These are phyloP conservation scores for Chlorella ohadii DNA, from an alignment of 139 green algal genomes.

Conservation along the genomic window DNA sequence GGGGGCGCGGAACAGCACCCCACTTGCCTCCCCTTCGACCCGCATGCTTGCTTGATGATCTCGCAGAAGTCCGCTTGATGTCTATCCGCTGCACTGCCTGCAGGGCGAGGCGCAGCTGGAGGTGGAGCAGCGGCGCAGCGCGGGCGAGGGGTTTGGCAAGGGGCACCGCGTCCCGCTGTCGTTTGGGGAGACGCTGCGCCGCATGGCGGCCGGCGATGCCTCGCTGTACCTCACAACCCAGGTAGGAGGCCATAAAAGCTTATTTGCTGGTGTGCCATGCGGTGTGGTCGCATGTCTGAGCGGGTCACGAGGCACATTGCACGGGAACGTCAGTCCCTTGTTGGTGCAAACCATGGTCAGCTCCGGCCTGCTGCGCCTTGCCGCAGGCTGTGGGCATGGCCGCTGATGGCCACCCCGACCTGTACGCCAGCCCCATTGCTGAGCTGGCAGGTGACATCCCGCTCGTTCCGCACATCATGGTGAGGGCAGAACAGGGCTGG, in stretches of 20 bases:
- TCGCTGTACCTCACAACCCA: constrained; percentile 83
- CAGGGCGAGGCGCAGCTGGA: constrained; percentile 58
- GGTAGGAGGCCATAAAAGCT: not conserved
- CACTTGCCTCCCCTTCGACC: too few species aligned
- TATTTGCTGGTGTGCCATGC: not conserved
- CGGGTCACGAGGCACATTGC: too few species aligned
- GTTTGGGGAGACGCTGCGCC: constrained; percentile 63
- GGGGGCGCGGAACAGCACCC: too few species aligned
- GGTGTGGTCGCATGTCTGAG: too few species aligned
- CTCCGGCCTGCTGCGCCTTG: not conserved
- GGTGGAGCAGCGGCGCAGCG: constrained; percentile 63
- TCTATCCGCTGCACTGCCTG: too few species aligned
- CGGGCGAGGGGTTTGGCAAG: constrained; percentile 59
- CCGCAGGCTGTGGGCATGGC: constrained; percentile 45
- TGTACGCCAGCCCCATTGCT: constrained; percentile 62
- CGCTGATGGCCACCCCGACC: constrained; percentile 66
- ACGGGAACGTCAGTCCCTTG: too few species aligned
- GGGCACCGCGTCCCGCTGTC: constrained; percentile 62
- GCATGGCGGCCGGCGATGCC: constrained; percentile 54
- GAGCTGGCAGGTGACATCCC: constrained; percentile 63
- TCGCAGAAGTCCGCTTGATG: too few species aligned
- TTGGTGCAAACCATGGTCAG: too few species aligned
- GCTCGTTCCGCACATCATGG: constrained; percentile 59
- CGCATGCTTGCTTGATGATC: too few species aligned
- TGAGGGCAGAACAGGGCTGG: too few species aligned